A percentile compares a stretch with the other conserved stretches of the same genome.
phyloP scores from a whole-genome alignment of 192 early-diverging fungal genomes.

The Physocladia obscura region DNA sequence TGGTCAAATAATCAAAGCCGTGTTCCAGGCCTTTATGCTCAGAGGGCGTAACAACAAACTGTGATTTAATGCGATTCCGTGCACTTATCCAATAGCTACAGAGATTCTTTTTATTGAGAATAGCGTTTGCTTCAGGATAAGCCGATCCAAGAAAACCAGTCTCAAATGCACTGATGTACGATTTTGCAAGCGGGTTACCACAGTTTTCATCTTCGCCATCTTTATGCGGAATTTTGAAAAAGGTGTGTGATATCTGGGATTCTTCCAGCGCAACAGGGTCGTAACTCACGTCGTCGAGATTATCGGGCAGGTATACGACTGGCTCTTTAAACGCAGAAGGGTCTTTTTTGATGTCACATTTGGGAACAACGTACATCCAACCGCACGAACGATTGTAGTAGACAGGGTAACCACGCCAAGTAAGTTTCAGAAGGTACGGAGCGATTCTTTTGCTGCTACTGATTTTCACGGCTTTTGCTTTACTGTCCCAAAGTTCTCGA shows the following conservation, averaged over 20 bases:
- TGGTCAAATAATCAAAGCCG: background rate
- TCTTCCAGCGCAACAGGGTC: conserved; percentile 38
- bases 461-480: conserved; percentile 59
- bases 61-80: conserved; percentile 73
- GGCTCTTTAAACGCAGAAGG: conserved; percentile 9
- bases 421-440: conserved; percentile 79
- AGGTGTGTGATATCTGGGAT: conserved; percentile 49
- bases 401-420: conserved; percentile 82
- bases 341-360: conserved; percentile 24
- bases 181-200: conserved; percentile 85
- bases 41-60: conserved; percentile 84
- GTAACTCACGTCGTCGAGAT: conserved; percentile 48
- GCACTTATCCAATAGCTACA: conserved; percentile 91
- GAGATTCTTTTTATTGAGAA: conserved; percentile 71
- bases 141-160: conserved; percentile 73
- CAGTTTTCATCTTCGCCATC: conserved; percentile 76
- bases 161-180: conserved; percentile 77
- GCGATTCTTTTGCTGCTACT: conserved; percentile 69
- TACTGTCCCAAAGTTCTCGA: conserved; percentile 70
- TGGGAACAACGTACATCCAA: conserved; percentile 80
- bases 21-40: conserved; percentile 2
- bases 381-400: conserved; percentile 66
- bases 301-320: conserved; percentile 32
- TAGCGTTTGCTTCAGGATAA: conserved; percentile 70
- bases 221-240: conserved; percentile 76